Evolutionary conservation across 805 yeast genomes (phyloP), one percentile per base, ranked within the genome.

Genomic region (Tetrapisispora iriomotensis): DNA sequence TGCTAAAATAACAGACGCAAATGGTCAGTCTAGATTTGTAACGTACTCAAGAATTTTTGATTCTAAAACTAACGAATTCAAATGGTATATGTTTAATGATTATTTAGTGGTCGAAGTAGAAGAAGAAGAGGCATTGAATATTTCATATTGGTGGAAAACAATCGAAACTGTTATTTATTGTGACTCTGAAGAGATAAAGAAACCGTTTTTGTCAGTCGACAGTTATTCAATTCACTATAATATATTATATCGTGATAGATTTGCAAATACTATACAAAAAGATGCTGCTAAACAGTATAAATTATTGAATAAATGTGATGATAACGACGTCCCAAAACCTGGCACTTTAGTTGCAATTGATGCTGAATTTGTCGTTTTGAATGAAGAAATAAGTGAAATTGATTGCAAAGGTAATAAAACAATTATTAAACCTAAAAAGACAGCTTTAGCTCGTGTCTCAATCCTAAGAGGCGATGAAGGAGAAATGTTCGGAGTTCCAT

Each of bases 341-440:
- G 95, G 95, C 0, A 67, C 84, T 1, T 58, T 87, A 29, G 79
- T 90, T 15, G 98, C 97, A 0, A 81, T 92, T 41, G 99, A 92
- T 66, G 96, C 99, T 0, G 99, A 92, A 60, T 92, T 94, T 68
- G 97, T 92, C 3, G 73, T 79, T 23, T 58, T 88, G 24, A 75
- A 77, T 36, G 82, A 82, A 4, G 96, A 87, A 48, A 76, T 80
- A 45, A 72, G 76, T 32, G 96, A 88, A 53, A 73, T 90, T 35
- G 74, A 76, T 38, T 75, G 79, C 39, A 75, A 76, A 45, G 96
- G 97, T 0, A 53, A 70, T 5, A 78, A 79, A 45, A 71, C 74
- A 6, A 60, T 90, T 26, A 70, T 87, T 5, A 72, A 78, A 43
- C 96, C 98, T 0, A 77, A 78, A 36, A 72, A 74, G 38, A 70